phyloP scores from a whole-genome alignment of 768 basidiomycete species.

The Hemileccinum rubropunctum region DNA sequence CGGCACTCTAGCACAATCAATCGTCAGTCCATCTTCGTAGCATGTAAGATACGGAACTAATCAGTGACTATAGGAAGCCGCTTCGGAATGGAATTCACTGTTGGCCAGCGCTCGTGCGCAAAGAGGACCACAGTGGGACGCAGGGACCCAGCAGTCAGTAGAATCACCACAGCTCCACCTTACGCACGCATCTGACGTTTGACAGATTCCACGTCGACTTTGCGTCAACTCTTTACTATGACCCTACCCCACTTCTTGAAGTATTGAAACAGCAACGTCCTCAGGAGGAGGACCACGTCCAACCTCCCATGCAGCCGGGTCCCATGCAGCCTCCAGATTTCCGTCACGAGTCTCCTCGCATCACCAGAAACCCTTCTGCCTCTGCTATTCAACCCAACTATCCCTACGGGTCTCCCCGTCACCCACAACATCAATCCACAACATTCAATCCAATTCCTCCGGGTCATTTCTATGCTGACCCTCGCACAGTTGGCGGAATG shows the following conservation, averaged over 20 bases:
- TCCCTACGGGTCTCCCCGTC: conserved; percentile 30
- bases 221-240: conserved; percentile 69
- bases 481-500: conserved; percentile 32
- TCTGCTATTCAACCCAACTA: conserved; percentile 30
- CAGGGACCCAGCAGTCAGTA: conserved; percentile 80
- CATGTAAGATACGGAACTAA: neutral
- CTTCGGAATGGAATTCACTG: conserved; percentile 85
- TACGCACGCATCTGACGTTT: neutral
- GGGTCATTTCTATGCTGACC: conserved; percentile 40
- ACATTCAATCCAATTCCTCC: conserved; percentile 37
- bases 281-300: conserved; percentile 27
- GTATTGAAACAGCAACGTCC: conserved; percentile 40
- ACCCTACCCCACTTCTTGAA: conserved; percentile 59
- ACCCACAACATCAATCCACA: conserved; percentile 27
- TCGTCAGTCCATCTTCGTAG: conserved; percentile 44
- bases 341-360: conserved; percentile 34
- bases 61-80: conserved; percentile 52
- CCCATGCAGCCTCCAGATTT: conserved; percentile 35
- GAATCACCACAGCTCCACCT: neutral
- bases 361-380: conserved; percentile 28
- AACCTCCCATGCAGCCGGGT: conserved; percentile 17
- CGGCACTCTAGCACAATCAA: conserved; percentile 51
- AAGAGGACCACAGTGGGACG: conserved; percentile 85
- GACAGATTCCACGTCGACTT: conserved; percentile 73
- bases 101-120: conserved; percentile 76